phyloP scores from a whole-genome alignment of 2,329 filamentous ascomycete genomes.

The Fusarium continuum region DNA sequence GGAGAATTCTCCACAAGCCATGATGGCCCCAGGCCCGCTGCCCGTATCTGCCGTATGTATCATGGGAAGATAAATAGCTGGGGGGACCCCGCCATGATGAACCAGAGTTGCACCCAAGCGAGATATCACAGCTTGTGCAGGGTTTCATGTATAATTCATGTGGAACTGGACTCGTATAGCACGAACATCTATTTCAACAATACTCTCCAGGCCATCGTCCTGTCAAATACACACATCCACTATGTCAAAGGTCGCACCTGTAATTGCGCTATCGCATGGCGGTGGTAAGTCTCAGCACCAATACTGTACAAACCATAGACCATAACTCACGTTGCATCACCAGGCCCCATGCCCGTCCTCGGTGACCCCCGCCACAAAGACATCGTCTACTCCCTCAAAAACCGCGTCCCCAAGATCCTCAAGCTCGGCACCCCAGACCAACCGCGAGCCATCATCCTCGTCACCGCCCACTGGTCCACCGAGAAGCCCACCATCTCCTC shows the following conservation, averaged over 20 bases:
- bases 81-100: constrained; percentile 10
- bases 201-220: neutral
- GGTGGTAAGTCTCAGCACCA: constrained; percentile 50
- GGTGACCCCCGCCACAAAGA: constrained; percentile 61
- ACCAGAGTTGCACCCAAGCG: neutral
- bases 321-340: neutral
- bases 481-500: constrained; percentile 61
- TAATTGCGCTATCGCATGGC: constrained; percentile 61
- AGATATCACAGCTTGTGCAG: too few species aligned
- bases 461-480: constrained; percentile 68
- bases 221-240: constrained; percentile 19
- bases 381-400: constrained; percentile 62
- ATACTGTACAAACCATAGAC: neutral
- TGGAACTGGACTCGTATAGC: constrained; percentile 6
- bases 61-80: constrained; percentile 29
- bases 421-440: constrained; percentile 60
- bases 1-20: constrained; percentile 32
- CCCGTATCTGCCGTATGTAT: constrained; percentile 15
- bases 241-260: constrained; percentile 54
- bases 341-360: constrained; percentile 66
- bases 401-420: constrained; percentile 64
- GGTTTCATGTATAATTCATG: constrained; percentile 32
- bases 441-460: constrained; percentile 62
- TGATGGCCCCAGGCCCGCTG: too few species aligned
- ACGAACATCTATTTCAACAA: constrained; percentile 11